Conservation (phyloP, 2,329 filamentous ascomycete species). For the Zarea fungicola region DNA sequence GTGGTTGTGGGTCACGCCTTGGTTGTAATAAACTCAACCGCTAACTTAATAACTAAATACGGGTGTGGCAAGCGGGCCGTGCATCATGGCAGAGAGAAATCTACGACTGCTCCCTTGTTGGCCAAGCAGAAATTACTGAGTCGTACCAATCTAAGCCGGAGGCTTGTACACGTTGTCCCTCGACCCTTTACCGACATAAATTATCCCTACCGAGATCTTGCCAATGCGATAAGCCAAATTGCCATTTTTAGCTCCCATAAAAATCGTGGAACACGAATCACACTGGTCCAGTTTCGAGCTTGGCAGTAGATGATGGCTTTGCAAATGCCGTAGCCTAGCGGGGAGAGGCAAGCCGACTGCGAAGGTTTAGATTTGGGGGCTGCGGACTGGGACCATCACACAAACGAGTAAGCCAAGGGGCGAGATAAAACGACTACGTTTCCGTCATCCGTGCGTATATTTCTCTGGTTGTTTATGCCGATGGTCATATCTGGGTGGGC, state of each 20-base stretch:
- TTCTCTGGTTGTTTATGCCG: too few species aligned
- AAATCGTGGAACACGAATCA: slow-evolving; percentile 8
- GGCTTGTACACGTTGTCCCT: too few species aligned
- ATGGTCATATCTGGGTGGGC: slow-evolving; percentile 7
- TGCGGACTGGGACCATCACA: not conserved
- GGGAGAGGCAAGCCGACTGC: not conserved
- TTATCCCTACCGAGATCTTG: too few species aligned
- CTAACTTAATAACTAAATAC: too few species aligned
- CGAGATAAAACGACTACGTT: not conserved
- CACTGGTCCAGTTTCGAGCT: slow-evolving; percentile 6
- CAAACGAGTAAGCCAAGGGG: not conserved
- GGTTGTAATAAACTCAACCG: not conserved
- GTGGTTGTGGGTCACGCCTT: not conserved
- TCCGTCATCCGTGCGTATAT: not conserved
- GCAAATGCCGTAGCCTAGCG: slow-evolving; percentile 2
- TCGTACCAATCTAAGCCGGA: too few species aligned
- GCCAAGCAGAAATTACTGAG: too few species aligned
- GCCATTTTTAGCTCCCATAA: not conserved
- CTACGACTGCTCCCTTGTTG: too few species aligned
- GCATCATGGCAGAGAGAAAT: not conserved
- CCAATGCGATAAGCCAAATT: not conserved
- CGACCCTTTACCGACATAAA: too few species aligned
- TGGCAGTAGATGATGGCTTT: slow-evolving; percentile 9
- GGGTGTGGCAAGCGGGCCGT: not conserved
- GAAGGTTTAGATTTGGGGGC: slow-evolving; percentile 2